Conservation (phyloP, 225 moss, liverwort and hornwort genomes). For the Asterella californica region DNA sequence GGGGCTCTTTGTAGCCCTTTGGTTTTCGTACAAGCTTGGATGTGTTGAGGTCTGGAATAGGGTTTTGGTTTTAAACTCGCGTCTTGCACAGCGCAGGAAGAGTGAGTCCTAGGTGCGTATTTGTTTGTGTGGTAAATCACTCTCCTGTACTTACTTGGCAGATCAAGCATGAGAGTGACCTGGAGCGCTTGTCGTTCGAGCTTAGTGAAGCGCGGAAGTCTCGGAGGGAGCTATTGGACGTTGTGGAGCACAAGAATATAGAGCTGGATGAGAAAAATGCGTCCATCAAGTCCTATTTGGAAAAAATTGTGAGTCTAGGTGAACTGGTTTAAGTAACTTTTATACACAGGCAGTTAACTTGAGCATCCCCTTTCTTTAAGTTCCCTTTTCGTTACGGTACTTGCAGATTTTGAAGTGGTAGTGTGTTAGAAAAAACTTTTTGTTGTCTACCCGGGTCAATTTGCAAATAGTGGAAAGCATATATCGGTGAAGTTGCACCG, state of each 20-base stretch:
- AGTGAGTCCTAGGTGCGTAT: neutral
- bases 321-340: neutral
- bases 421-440: too few species aligned
- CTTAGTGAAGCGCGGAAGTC: constrained; percentile 69
- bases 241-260: constrained; percentile 74
- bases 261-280: constrained; percentile 87
- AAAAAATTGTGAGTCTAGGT: constrained; percentile 63
- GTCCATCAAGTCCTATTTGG: constrained; percentile 72
- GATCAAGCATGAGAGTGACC: constrained; percentile 82
- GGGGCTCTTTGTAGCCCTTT: neutral
- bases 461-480: too few species aligned
- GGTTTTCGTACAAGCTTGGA: neutral
- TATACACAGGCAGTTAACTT: neutral
- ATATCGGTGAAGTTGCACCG: too few species aligned
- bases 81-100: neutral
- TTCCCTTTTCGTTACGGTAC: too few species aligned
- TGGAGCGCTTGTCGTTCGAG: constrained; percentile 70
- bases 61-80: neutral
- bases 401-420: too few species aligned
- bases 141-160: constrained; percentile 24
- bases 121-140: neutral
- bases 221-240: constrained; percentile 68
- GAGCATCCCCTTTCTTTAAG: too few species aligned
- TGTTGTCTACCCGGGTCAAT: too few species aligned
- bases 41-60: neutral